Percentiles rank a stretch among this genome's conserved stretches.
These are phyloP conservation scores for Cladophialophora bantiana DNA, from an alignment of 2,329 filamentous ascomycete species.

Conservation along the genomic window DNA sequence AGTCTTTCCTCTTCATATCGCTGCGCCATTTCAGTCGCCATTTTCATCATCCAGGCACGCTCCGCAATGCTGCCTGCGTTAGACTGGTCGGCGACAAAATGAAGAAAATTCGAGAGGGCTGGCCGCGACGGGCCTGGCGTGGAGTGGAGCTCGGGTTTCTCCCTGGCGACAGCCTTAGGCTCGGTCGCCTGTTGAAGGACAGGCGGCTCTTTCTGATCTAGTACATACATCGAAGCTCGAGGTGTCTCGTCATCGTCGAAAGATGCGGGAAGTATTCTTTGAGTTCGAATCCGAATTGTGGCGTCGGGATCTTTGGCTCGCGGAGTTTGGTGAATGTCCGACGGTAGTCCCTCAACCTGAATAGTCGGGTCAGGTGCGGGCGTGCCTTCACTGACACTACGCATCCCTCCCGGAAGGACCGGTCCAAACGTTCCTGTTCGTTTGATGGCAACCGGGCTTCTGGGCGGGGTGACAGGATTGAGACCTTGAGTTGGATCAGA, in stretches of 20 bases:
- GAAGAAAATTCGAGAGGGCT: conserved; percentile 46
- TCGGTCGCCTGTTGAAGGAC: conserved; percentile 4
- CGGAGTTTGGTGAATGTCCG: conserved; percentile 22
- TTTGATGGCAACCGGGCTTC: conserved; percentile 49
- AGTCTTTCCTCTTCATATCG: conserved; percentile 86
- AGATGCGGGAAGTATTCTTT: conserved; percentile 25
- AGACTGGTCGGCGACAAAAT: conserved; percentile 46
- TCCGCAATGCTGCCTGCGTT: conserved; percentile 52
- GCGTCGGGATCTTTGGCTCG: conserved; percentile 28
- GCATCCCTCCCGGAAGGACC: conserved; percentile 7
- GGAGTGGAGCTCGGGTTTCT: conserved; percentile 15
- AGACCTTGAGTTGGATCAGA: conserved; percentile 61
- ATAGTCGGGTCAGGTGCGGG: conserved; percentile 16
- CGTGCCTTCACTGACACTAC: conserved; percentile 30
- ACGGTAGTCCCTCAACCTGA: conserved; percentile 13
- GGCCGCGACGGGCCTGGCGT: conserved; percentile 34
- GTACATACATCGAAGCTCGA: conserved; percentile 38
- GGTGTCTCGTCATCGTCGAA: conserved; percentile 37
- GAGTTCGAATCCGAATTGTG: conserved; percentile 34
- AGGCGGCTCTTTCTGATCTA: conserved; percentile 26
- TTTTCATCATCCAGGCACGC: conserved; percentile 64
- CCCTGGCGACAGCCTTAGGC: conserved; percentile 46
- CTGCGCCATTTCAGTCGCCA: conserved; percentile 86
- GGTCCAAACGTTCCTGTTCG: neutral
- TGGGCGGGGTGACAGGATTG: conserved; percentile 61